Percentiles rank a stretch among this genome's conserved stretches.
phyloP scores from a whole-genome alignment of 1,139 yeast species.

The Schwanniomyces etchellsii region DNA sequence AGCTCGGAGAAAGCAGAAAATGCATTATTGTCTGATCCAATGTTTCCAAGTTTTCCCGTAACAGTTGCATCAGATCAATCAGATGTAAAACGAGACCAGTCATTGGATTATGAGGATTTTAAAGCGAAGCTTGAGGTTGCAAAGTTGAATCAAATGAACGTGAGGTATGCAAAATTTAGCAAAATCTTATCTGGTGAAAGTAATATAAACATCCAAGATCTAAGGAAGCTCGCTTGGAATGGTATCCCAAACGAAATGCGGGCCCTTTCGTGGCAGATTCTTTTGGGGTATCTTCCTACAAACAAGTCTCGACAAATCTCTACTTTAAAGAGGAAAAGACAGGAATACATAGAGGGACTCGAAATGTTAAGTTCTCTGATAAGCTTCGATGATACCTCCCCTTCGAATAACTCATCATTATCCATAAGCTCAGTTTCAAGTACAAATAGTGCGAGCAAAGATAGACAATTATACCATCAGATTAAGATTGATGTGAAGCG shows the following conservation, averaged over 20 bases:
- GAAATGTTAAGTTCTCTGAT: constrained; percentile 19
- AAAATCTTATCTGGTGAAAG: constrained; percentile 50
- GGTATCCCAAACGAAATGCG: constrained; percentile 84
- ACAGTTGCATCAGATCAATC: constrained; percentile 8
- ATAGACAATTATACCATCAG: constrained; percentile 90
- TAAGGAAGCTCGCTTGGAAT: constrained; percentile 84
- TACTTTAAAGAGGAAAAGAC: constrained; percentile 72
- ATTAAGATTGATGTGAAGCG: constrained; percentile 93
- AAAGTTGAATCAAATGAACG: constrained; percentile 52
- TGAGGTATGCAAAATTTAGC: constrained; percentile 64
- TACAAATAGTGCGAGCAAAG: constrained; percentile 29
- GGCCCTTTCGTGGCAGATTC: constrained; percentile 83
- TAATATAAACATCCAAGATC: constrained; percentile 53
- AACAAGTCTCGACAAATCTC: constrained; percentile 69
- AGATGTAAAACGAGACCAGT: constrained; percentile 14
- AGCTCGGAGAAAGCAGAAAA: background rate
- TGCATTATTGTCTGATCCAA: constrained; percentile 25
- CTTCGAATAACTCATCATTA: constrained; percentile 9
- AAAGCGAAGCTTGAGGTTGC: constrained; percentile 42
- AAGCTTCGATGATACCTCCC: constrained; percentile 45
- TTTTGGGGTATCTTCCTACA: constrained; percentile 86
- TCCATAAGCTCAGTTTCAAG: constrained; percentile 29
- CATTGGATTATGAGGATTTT: constrained; percentile 23
- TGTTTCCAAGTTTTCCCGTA: constrained; percentile 33
- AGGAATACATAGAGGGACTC: constrained; percentile 76